Evolutionary conservation across 805 yeast genomes (phyloP).

Genomic region (Metschnikowia matae): DNA sequence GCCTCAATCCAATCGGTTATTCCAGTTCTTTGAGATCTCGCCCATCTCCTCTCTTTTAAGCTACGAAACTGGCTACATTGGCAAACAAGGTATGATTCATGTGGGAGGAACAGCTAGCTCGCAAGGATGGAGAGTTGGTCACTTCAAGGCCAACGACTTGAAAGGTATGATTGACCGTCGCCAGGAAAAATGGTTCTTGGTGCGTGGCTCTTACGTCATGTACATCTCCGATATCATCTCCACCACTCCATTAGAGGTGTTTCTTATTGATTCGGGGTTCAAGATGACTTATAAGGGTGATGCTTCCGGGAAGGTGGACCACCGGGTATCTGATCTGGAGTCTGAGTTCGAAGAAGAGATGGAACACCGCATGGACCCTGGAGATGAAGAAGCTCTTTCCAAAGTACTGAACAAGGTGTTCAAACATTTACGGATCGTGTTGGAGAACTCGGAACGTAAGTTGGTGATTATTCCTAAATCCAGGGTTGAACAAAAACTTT

Average conservation of each 20-base stretch:
- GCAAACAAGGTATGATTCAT: slow-evolving; percentile 84
- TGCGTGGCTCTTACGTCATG: slow-evolving; percentile 78
- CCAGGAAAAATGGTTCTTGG: slow-evolving; percentile 86
- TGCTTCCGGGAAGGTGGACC: slow-evolving; percentile 18
- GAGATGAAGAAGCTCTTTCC: slow-evolving; percentile 15
- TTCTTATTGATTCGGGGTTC: slow-evolving; percentile 78
- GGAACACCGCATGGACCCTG: slow-evolving; percentile 20
- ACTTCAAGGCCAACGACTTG: slow-evolving; percentile 72
- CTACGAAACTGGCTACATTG: slow-evolving; percentile 74
- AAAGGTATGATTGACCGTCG: slow-evolving; percentile 88
- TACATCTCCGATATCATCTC: slow-evolving; percentile 83
- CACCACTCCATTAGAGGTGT: slow-evolving; percentile 87
- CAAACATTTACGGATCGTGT: slow-evolving; percentile 47
- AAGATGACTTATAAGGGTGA: slow-evolving; percentile 49
- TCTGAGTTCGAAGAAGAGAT: slow-evolving; percentile 45
- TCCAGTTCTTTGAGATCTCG: slow-evolving; percentile 86
- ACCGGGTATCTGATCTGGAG: slow-evolving; percentile 33
- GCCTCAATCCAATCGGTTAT: slow-evolving; percentile 77
- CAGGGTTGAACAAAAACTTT: slow-evolving; percentile 56
- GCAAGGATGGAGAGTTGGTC: slow-evolving; percentile 96
- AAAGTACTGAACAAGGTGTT: slow-evolving; percentile 44
- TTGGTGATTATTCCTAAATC: slow-evolving; percentile 68
- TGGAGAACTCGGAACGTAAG: slow-evolving; percentile 77
- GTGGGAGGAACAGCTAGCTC: slow-evolving; percentile 79
- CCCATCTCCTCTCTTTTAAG: slow-evolving; percentile 81